These are phyloP conservation scores for Penicillium sumatraense DNA, from an alignment of 2,329 filamentous ascomycete species.

Conservation along the genomic window DNA sequence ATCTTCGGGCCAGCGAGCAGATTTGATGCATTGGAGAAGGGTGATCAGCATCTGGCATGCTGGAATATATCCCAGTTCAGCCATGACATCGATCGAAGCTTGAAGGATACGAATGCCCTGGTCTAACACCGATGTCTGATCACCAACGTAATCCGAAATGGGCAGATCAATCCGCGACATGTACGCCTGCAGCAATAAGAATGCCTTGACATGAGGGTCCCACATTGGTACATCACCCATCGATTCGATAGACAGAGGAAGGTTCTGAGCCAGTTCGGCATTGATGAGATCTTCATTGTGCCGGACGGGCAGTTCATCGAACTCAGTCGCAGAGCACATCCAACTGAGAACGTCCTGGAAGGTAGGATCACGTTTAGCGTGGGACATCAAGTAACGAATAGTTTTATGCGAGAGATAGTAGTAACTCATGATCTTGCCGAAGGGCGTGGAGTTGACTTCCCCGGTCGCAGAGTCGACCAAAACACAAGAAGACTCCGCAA, in stretches of 20 bases:
- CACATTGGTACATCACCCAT: constrained; percentile 81
- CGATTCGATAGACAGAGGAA: constrained; percentile 69
- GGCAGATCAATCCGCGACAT: constrained; percentile 92
- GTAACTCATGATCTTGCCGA: constrained; percentile 99
- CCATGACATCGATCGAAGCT: constrained; percentile 89
- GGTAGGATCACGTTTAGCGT: constrained; percentile 74
- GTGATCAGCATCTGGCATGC: constrained; percentile 81
- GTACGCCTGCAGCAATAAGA: constrained; percentile 90
- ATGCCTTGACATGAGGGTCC: constrained; percentile 98
- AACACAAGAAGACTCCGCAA: constrained; percentile 84
- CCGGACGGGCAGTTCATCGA: constrained; percentile 94
- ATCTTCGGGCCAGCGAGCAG: constrained; percentile 86
- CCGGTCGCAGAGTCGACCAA: constrained; percentile 77
- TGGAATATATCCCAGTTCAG: constrained; percentile 81
- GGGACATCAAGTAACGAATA: constrained; percentile 78
- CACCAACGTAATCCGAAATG: constrained; percentile 95
- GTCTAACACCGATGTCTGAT: constrained; percentile 85
- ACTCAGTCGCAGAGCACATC: constrained; percentile 94
- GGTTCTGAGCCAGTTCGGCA: constrained; percentile 78
- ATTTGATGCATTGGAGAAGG: constrained; percentile 90
- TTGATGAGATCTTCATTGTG: constrained; percentile 99
- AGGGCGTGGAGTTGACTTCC: constrained; percentile 83
- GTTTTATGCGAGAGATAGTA: constrained; percentile 98
- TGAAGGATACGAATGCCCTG: constrained; percentile 97
- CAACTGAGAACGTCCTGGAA: constrained; percentile 85